Base-by-base conservation (phyloP, 75 land plant genomes). In the Picea glauca region DNA sequence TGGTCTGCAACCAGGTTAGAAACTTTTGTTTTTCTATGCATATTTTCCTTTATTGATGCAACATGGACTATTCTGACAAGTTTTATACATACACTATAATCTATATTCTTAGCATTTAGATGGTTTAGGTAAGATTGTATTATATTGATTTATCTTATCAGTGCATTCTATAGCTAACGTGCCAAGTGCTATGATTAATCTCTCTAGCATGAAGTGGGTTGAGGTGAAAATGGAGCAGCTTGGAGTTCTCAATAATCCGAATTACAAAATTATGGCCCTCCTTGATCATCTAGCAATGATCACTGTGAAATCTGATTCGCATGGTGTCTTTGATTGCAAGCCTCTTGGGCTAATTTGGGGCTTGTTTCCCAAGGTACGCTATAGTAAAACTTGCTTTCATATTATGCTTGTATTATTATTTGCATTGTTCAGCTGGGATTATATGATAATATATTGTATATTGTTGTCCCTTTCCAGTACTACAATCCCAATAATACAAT, bases 261-360 rank as follows among this genome's bases (percentile, higher is more conserved):
- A 91, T 78, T 94, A 96, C 89, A 96, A 92, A 80, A 91, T 96
- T 38, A 91, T 93, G 17, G 98, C 99, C 14, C 90, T 96, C 79
- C 78, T 96, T 2, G 99, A 96, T 77, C 93, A 94, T 79, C 74
- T 94, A 74, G 98, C 98, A 56, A 94, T 96, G 99, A 96, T 96
- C 75, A 94, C 98, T 26, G 93, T 96, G 32, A 98, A 92, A 46
- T 91, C 97, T 76, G 88, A 90, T 62, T 76, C 87, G 46, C 90
- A 84, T 63, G 92, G 95, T 6, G 87, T 87, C 31, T 96, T 96
- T 80, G 99, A 96, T 73, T 96, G 99, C 92, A 96, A 96, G 83
- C 99, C 99, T 63, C 94, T 96, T 76, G 99, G 98, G n/a, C 79
- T 96, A 78, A 92, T 96, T 21, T 96, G 99, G 99, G 97, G 80